Evolutionary conservation across 257 asterid genomes (phyloP).

Genomic region (Plectranthus barbatus): DNA sequence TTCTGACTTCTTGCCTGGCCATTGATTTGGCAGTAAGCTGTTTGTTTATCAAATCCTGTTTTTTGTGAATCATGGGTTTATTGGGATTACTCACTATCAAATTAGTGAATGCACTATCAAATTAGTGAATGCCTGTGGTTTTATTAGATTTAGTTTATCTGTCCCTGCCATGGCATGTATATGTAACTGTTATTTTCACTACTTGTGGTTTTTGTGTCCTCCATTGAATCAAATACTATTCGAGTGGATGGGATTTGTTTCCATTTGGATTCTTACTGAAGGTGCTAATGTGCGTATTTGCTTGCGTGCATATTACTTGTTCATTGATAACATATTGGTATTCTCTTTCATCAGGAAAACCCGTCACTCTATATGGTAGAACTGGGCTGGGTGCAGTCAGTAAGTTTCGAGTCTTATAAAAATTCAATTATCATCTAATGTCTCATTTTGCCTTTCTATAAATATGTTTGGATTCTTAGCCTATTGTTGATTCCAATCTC

Average conservation of each 20-base stretch:
- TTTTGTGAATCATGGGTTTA: neutral
- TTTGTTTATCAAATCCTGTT: neutral
- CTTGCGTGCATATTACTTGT: slow-evolving; percentile 9
- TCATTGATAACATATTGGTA: slow-evolving; percentile 2
- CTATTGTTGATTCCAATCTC: neutral
- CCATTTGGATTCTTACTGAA: neutral
- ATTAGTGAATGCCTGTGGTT: neutral
- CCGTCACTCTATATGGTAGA: slow-evolving; percentile 79
- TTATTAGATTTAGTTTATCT: slow-evolving; percentile 2
- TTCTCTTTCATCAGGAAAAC: slow-evolving; percentile 57
- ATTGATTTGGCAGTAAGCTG: neutral
- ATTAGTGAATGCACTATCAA: too few species aligned
- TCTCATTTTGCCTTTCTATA: neutral
- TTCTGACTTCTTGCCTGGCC: neutral
- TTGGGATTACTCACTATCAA: neutral
- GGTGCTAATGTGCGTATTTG: neutral
- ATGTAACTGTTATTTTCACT: neutral
- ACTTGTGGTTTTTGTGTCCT: neutral
- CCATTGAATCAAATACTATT: slow-evolving; percentile 4
- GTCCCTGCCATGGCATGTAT: neutral
- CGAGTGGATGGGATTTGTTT: neutral
- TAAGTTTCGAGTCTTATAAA: slow-evolving; percentile 36
- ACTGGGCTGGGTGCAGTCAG: slow-evolving; percentile 71
- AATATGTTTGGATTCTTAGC: neutral
- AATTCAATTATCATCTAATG: neutral